phyloP scores from a whole-genome alignment of 139 green algal species.

The Closterium sp. region DNA sequence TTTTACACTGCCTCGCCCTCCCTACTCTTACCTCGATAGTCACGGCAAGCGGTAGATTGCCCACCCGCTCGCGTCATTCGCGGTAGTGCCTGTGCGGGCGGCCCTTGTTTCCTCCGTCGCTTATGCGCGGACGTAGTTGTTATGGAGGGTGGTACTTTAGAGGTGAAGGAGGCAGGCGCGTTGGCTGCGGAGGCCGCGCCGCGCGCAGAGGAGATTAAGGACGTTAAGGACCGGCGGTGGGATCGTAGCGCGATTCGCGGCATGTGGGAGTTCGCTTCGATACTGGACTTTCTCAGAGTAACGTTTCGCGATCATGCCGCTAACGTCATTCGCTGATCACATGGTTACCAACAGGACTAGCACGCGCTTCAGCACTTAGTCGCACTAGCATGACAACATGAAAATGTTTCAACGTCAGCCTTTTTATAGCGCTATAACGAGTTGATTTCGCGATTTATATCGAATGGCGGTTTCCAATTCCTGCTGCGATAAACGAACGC shows the following conservation, averaged over 20 bases:
- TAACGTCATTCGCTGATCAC: not conserved
- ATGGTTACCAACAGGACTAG: not conserved
- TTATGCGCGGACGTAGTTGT: too few species aligned
- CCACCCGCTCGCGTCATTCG: not conserved
- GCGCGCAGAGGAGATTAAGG: not conserved
- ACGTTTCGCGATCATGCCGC: not conserved
- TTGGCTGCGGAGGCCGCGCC: not conserved
- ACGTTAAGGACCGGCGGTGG: not conserved
- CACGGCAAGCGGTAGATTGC: not conserved
- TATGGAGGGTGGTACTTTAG: not conserved
- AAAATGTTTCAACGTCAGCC: not conserved
- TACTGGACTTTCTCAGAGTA: constrained; percentile 20
- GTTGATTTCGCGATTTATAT: too few species aligned
- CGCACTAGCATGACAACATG: not conserved
- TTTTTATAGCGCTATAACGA: too few species aligned
- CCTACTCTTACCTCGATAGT: not conserved
- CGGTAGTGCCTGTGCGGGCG: not conserved
- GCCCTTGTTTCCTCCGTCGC: too few species aligned
- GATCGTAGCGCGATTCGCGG: constrained; percentile 6
- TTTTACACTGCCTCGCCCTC: too few species aligned
- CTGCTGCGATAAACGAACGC: too few species aligned
- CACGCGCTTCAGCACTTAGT: not conserved
- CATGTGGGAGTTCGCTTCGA: constrained; percentile 25
- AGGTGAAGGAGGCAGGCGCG: not conserved
- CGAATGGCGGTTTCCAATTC: too few species aligned